Evolutionary conservation across 2,329 filamentous ascomycete species (phyloP).

Genomic region (Alternaria atra): DNA sequence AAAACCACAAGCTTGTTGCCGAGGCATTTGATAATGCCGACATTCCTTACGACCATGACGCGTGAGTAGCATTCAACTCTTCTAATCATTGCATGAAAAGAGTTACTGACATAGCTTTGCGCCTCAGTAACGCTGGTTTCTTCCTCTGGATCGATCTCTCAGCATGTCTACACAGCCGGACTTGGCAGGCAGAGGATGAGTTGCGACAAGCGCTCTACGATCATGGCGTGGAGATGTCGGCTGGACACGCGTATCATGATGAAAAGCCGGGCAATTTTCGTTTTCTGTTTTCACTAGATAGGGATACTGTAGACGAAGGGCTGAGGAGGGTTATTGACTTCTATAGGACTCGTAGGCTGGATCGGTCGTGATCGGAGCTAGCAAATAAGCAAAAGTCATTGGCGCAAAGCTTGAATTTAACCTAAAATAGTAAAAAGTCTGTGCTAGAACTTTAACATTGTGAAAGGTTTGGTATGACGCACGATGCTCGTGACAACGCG

Average conservation of each 20-base stretch:
- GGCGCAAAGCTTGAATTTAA: not conserved
- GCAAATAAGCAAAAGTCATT: not conserved
- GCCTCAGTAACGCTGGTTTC: constrained; percentile 63
- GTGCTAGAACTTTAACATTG: not conserved
- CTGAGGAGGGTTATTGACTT: constrained; percentile 31
- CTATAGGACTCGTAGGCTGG: not conserved
- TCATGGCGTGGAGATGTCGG: constrained; percentile 31
- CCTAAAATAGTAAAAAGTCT: not conserved
- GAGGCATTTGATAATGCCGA: constrained; percentile 1
- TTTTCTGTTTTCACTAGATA: constrained; percentile 52
- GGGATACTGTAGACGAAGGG: constrained; percentile 48
- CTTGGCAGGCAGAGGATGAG: constrained; percentile 27
- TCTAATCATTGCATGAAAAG: not conserved
- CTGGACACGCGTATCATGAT: constrained; percentile 46
- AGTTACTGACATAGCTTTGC: not conserved
- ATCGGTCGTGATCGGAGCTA: not conserved
- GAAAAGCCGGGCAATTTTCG: constrained; percentile 54
- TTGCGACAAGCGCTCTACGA: constrained; percentile 34
- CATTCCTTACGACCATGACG: constrained; percentile 4
- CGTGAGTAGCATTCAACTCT: constrained; percentile 1
- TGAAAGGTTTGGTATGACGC: not conserved
- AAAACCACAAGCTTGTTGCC: constrained; percentile 3
- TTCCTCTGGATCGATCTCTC: constrained; percentile 65
- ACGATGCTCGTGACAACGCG: constrained; percentile 27
- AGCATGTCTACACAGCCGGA: constrained; percentile 17